Evolutionary conservation across 164 flowering plant species (phyloP), one percentile per base, ranked within the genome.

Genomic region (Chimonanthus salicifolius): DNA sequence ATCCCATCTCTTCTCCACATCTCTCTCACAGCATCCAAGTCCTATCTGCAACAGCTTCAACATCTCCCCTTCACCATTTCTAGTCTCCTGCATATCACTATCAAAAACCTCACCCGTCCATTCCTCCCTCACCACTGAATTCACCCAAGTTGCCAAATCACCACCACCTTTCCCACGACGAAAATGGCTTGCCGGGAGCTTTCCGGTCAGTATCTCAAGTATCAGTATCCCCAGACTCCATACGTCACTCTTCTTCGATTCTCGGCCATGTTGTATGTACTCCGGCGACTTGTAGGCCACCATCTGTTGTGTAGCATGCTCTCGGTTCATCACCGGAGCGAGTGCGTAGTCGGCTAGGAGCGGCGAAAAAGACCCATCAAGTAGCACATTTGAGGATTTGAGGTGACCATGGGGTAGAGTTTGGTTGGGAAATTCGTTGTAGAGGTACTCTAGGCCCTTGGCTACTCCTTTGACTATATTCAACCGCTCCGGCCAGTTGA

Each of bases 211-310:
- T 46, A 86, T 82, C 80, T 95, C 99, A 5, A 95, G 75, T 6
- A 95, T 88, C 58, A 95, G 54, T 48, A 90, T 76, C n/a, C 99
- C 98, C 6, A 92, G 75, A 54, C 87, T 78, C 99, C 99, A 94
- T 0, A 91, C 88, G 49, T 94, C 99, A 1, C 94, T 85, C 75
- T 91, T 94, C 85, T 78, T 88, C 15, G 89, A 83, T 7, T 79
- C 72, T 3, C 86, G 84, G 1, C 84, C 78, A 5, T 68, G 69
- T 64, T 83, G 80, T 1, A 48, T 10, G 76, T 82, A 86, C 48
- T 95, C 98, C 0, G 98, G 98, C 13, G 96, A 91, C 71, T 84
- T 91, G 80, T 90, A 92, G 16, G 92, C 92, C 58, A 87, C 90
- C 86, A 92, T 84, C 71, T 82, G 67, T 8, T 87, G 79, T 10